Conservation (phyloP, 352 stramenopile species). For the Pseudoperonospora humuli region DNA sequence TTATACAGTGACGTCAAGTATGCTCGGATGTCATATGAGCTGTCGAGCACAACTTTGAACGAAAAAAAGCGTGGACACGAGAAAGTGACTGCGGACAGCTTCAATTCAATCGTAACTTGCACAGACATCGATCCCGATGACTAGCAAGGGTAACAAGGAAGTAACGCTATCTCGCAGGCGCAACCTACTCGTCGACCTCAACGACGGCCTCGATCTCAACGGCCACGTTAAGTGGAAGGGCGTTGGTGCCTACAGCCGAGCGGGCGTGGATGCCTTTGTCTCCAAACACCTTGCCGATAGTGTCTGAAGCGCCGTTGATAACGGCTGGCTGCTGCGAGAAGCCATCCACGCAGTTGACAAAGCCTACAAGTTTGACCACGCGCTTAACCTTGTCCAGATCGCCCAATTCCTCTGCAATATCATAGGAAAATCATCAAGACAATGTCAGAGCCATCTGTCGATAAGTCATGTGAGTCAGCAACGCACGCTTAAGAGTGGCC, state of each 20-base stretch:
- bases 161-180: neutral
- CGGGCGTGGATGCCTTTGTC: slow-evolving; percentile 87
- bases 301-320: slow-evolving; percentile 94
- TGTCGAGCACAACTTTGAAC: too few relatives aligned
- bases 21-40: too few relatives aligned
- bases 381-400: slow-evolving; percentile 91
- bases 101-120: too few relatives aligned
- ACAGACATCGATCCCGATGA: neutral
- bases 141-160: neutral
- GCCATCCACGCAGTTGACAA: slow-evolving; percentile 92
- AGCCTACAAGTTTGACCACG: slow-evolving; percentile 94
- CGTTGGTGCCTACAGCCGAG: slow-evolving; percentile 95
- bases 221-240: slow-evolving; percentile 92
- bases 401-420: slow-evolving; percentile 59
- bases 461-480: neutral
- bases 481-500: slow-evolving; percentile 85
- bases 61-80: too few relatives aligned
- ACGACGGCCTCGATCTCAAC: slow-evolving; percentile 97
- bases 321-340: slow-evolving; percentile 89
- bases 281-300: slow-evolving; percentile 87
- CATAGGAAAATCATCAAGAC: neutral
- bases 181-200: slow-evolving; percentile 82
- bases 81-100: slow-evolving; percentile 11
- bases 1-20: too few relatives aligned
- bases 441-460: neutral